phyloP scores from a whole-genome alignment of 495 filamentous ascomycete species.

The Tricharina praecox region DNA sequence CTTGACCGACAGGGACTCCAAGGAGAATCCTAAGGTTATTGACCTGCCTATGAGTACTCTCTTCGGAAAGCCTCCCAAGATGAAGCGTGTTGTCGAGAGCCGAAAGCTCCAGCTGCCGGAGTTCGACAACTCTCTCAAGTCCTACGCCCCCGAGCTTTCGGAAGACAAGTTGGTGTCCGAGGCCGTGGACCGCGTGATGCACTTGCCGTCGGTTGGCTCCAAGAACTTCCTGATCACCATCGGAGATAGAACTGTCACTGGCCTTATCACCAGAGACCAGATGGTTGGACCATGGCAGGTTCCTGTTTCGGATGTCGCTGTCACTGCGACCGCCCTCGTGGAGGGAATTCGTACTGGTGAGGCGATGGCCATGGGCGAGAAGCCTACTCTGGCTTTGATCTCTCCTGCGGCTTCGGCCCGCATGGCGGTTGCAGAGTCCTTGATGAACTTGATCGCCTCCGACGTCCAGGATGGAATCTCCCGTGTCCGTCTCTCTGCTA shows the following conservation, averaged over 20 bases:
- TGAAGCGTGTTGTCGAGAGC: conserved; percentile 63
- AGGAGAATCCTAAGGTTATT: conserved; percentile 60
- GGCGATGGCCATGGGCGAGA: conserved; percentile 95
- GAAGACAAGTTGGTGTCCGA: conserved; percentile 51
- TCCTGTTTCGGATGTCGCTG: conserved; percentile 85
- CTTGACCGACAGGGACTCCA: conserved; percentile 65
- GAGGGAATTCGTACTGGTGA: conserved; percentile 64
- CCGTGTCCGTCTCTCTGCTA: conserved; percentile 74
- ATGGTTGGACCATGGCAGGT: conserved; percentile 95
- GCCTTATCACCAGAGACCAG: conserved; percentile 75
- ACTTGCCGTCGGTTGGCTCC: conserved; percentile 74
- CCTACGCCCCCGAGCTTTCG: conserved; percentile 45
- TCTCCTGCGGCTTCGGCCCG: conserved; percentile 82
- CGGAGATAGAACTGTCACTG: conserved; percentile 78
- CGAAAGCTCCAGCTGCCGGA: conserved; percentile 47
- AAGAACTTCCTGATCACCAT: conserved; percentile 97
- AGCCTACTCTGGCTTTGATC: conserved; percentile 75
- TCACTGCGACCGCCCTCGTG: conserved; percentile 67
- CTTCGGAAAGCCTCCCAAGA: conserved; percentile 78
- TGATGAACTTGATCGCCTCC: conserved; percentile 82
- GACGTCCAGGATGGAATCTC: conserved; percentile 60
- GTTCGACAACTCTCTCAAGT: conserved; percentile 50
- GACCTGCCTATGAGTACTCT: conserved; percentile 81
- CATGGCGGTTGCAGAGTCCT: conserved; percentile 89
- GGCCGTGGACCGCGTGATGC: conserved; percentile 64